A percentile compares a stretch with the other conserved stretches of the same genome.
These are phyloP conservation scores for Aristolochia fimbriata DNA, from an alignment of 164 flowering plant genomes.

Conservation along the genomic window DNA sequence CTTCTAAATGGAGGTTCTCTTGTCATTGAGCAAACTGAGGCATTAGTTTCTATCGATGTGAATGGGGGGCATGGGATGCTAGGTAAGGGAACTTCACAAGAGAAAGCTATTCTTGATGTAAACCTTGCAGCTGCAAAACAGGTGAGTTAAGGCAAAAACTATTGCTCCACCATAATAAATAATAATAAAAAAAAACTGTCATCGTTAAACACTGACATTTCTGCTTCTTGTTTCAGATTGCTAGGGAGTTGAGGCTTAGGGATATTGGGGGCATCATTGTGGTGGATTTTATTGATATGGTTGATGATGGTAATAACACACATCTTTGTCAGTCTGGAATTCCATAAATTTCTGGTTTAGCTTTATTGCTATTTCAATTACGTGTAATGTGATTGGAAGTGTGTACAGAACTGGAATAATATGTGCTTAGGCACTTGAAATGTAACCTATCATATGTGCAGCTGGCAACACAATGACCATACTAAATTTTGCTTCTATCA, in stretches of 20 bases:
- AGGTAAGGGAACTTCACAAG: slow-evolving; percentile 77
- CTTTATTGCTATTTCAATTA: no score
- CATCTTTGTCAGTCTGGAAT: not conserved
- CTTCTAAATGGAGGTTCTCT: slow-evolving; percentile 84
- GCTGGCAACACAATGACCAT: no score
- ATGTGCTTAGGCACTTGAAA: no score
- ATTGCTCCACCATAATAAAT: not conserved
- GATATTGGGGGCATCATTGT: slow-evolving; percentile 98
- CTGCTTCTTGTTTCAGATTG: slow-evolving; percentile 52
- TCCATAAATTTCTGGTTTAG: no score
- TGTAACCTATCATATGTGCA: no score
- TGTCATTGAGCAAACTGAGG: slow-evolving; percentile 97
- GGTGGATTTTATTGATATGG: slow-evolving; percentile 95
- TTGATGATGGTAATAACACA: slow-evolving; percentile 59
- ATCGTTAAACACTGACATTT: no score
- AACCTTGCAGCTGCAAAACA: slow-evolving; percentile 97
- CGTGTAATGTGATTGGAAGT: no score
- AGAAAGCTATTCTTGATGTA: slow-evolving; percentile 86
- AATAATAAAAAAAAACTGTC: no score
- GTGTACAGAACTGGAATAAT: no score
- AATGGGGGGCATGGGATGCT: slow-evolving; percentile 96
- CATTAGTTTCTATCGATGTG: slow-evolving; percentile 92
- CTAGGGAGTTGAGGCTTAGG: slow-evolving; percentile 88
- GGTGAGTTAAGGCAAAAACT: slow-evolving; percentile 25
- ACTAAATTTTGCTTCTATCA: no score